phyloP scores from a whole-genome alignment of 805 yeast genomes.

The Schwanniomyces polymorphus region DNA sequence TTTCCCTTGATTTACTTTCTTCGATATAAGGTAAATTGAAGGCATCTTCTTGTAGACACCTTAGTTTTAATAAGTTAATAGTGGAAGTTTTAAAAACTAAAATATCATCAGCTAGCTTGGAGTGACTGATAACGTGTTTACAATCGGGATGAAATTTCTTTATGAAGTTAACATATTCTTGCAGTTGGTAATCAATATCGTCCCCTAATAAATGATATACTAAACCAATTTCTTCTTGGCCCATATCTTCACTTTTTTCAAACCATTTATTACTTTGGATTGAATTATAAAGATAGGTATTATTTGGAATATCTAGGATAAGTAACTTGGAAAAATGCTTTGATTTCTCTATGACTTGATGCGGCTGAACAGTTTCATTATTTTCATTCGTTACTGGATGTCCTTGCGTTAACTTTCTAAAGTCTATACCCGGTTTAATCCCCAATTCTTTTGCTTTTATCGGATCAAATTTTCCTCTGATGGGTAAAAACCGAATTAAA shows the following conservation, averaged over 20 bases:
- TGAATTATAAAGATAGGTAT: conserved; percentile 37
- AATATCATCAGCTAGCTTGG: conserved; percentile 58
- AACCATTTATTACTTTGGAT: conserved; percentile 26
- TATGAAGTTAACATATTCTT: conserved; percentile 50
- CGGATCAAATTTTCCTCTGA: conserved; percentile 75
- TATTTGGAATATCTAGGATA: conserved; percentile 71
- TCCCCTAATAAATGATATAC: conserved; percentile 81
- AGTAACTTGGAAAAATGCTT: conserved; percentile 59
- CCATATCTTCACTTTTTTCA: conserved; percentile 28
- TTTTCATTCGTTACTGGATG: conserved; percentile 52
- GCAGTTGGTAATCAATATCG: conserved; percentile 46
- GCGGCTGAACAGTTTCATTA: conserved; percentile 62
- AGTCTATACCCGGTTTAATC: conserved; percentile 63
- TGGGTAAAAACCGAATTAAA: conserved; percentile 62
- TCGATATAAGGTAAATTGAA: conserved; percentile 43
- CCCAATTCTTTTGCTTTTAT: conserved; percentile 67
- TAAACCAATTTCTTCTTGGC: conserved; percentile 42
- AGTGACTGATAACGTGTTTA: conserved; percentile 74
- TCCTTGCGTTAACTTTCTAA: conserved; percentile 61
- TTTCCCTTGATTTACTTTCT: conserved; percentile 12
- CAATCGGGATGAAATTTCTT: conserved; percentile 51
- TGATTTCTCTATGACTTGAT: conserved; percentile 69
- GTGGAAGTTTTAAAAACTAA: conserved; percentile 60
- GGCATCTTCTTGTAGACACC: conserved; percentile 45
- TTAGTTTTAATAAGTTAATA: conserved; percentile 53